These are phyloP conservation scores for Colletotrichum sp. DNA, from an alignment of 2,329 filamentous ascomycete genomes.

Conservation along the genomic window DNA sequence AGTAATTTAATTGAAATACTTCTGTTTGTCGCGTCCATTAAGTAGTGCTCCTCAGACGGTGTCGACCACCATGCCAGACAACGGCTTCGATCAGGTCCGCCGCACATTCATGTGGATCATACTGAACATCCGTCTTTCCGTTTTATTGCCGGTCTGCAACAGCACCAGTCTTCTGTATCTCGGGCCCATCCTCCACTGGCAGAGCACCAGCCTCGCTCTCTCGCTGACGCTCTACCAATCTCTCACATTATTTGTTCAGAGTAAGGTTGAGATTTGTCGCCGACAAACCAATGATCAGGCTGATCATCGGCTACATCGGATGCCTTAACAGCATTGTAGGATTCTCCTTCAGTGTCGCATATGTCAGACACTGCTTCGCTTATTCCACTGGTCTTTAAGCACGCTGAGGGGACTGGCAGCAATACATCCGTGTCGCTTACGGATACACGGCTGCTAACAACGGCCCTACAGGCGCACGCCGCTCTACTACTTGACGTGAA, in stretches of 20 bases:
- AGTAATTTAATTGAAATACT: too few relatives aligned
- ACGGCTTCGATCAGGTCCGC: background rate
- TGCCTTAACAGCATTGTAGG: background rate
- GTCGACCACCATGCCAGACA: background rate
- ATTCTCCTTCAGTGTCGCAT: background rate
- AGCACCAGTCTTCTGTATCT: background rate
- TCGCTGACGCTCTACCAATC: background rate
- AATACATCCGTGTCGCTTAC: background rate
- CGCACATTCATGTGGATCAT: background rate
- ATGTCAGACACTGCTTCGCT: background rate
- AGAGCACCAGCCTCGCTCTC: too few relatives aligned
- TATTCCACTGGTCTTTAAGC: background rate
- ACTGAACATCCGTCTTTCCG: background rate
- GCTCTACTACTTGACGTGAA: background rate
- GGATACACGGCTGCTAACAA: background rate
- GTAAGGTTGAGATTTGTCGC: background rate
- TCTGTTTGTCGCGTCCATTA: too few relatives aligned
- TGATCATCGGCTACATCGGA: background rate
- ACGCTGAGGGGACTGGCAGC: background rate
- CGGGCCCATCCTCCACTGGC: too few relatives aligned
- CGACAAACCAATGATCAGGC: background rate
- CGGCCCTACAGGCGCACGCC: background rate
- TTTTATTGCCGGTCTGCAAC: background rate
- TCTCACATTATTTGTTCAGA: background rate
- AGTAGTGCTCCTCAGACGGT: too few relatives aligned